Evolutionary conservation across 768 basidiomycete genomes (phyloP).

Genomic region (Termitomyces sp.): DNA sequence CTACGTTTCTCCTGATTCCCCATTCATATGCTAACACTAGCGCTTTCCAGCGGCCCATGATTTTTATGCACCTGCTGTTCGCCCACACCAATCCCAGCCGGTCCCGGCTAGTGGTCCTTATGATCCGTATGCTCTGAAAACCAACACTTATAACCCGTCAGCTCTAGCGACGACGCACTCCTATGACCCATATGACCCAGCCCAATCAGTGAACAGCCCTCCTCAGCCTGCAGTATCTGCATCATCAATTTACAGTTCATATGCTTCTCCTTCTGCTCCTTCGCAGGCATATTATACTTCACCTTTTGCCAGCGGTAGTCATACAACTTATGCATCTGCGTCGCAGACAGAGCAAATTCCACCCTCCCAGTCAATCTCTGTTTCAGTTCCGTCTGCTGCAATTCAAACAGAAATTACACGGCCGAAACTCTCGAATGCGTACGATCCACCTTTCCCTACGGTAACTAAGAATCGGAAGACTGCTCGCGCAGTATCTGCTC

Average conservation of each 20-base stretch:
- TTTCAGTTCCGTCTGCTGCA: slow-evolving; percentile 21
- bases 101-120: slow-evolving; percentile 13
- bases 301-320: slow-evolving; percentile 11
- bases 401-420: slow-evolving; percentile 45
- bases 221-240: slow-evolving; percentile 3
- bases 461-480: slow-evolving; percentile 30
- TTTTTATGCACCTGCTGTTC: slow-evolving; percentile 4
- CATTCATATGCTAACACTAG: background rate
- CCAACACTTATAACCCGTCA: slow-evolving; percentile 13
- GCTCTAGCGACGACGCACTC: slow-evolving; percentile 4
- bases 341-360: slow-evolving; percentile 1
- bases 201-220: slow-evolving; percentile 5
- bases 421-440: slow-evolving; percentile 65
- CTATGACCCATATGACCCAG: slow-evolving; percentile 22
- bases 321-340: slow-evolving; percentile 6
- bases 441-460: slow-evolving; percentile 70
- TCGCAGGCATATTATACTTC: slow-evolving; percentile 13
- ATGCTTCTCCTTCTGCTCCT: slow-evolving; percentile 14
- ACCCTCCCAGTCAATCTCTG: background rate
- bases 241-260: slow-evolving; percentile 8
- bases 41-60: slow-evolving; percentile 6
- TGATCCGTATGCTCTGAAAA: slow-evolving; percentile 30
- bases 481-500: slow-evolving; percentile 14
- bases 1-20: background rate
- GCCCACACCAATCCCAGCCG: slow-evolving; percentile 1